These are phyloP conservation scores for Phytopythium chamaehyphon DNA, from an alignment of 352 stramenopile species.

Conservation along the genomic window DNA sequence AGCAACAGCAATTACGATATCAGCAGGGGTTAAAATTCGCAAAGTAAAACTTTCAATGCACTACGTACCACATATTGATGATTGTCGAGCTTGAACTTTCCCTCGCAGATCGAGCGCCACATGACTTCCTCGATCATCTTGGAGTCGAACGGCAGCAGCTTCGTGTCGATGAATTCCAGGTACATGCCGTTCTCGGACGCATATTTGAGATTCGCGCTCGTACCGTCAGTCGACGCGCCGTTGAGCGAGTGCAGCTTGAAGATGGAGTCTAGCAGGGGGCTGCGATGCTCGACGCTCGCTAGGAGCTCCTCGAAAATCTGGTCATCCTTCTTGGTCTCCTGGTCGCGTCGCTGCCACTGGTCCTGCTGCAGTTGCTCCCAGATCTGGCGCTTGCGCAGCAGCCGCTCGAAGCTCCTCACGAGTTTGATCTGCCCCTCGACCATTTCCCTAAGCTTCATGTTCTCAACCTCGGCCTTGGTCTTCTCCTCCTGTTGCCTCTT, in stretches of 20 bases:
- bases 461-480: conserved; percentile 34
- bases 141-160: conserved; percentile 31
- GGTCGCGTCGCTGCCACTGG: conserved; percentile 2
- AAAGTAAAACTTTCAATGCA: not conserved
- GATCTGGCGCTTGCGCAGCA: conserved; percentile 30
- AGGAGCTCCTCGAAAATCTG: conserved; percentile 21
- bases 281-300: conserved; percentile 12
- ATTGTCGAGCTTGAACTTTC: conserved; percentile 24
- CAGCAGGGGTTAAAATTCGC: no score
- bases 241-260: conserved; percentile 13
- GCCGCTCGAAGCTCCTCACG: conserved; percentile 29
- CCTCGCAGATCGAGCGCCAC: conserved; percentile 21
- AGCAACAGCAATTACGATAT: not conserved
- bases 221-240: conserved; percentile 10
- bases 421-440: conserved; percentile 37
- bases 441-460: conserved; percentile 36
- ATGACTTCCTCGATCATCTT: conserved; percentile 22
- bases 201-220: conserved; percentile 19
- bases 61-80: conserved; percentile 8
- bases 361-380: conserved; percentile 25
- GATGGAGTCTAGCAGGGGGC: conserved; percentile 11
- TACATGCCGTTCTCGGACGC: conserved; percentile 21
- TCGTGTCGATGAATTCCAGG: conserved; percentile 29
- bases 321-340: conserved; percentile 11
- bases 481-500: conserved; percentile 31